Conservation (phyloP, 1,139 yeast genomes). For the Geotrichum carabidarum region DNA sequence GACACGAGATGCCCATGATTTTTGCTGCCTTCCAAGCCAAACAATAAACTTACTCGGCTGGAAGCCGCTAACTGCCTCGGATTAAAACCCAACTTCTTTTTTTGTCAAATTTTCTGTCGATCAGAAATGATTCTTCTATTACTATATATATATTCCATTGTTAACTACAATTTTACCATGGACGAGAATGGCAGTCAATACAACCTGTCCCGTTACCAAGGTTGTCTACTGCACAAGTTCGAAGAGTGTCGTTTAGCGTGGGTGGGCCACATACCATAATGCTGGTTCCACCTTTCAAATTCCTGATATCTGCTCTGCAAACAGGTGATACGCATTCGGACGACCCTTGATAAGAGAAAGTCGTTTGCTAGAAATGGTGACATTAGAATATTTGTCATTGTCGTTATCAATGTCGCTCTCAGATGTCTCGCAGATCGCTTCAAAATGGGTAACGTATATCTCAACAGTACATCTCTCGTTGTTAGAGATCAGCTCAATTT, state of each 20-base stretch:
- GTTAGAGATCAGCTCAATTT: conserved; percentile 39
- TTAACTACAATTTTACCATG: conserved; percentile 27
- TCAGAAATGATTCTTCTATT: background rate
- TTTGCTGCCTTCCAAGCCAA: no score
- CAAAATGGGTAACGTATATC: conserved; percentile 25
- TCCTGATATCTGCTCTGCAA: conserved; percentile 28
- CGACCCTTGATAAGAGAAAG: conserved; percentile 30
- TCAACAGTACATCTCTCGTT: conserved; percentile 35
- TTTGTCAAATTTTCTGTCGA: no score
- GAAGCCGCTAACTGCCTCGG: no score
- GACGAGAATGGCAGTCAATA: conserved; percentile 36
- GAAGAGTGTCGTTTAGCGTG: conserved; percentile 37
- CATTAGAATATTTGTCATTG: conserved; percentile 8
- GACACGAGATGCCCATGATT: no score
- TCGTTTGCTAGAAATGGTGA: conserved; percentile 5
- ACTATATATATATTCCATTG: background rate
- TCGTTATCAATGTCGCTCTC: conserved; percentile 3
- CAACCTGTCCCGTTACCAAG: conserved; percentile 27
- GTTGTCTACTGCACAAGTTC: conserved; percentile 32
- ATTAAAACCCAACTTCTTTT: no score
- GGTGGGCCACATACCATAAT: conserved; percentile 41
- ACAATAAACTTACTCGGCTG: no score
- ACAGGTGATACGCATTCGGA: conserved; percentile 36
- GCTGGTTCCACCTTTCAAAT: conserved; percentile 34
- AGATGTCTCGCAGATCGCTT: background rate